Conservation (phyloP, 2,329 filamentous ascomycete genomes). For the Exophiala spinifera region DNA sequence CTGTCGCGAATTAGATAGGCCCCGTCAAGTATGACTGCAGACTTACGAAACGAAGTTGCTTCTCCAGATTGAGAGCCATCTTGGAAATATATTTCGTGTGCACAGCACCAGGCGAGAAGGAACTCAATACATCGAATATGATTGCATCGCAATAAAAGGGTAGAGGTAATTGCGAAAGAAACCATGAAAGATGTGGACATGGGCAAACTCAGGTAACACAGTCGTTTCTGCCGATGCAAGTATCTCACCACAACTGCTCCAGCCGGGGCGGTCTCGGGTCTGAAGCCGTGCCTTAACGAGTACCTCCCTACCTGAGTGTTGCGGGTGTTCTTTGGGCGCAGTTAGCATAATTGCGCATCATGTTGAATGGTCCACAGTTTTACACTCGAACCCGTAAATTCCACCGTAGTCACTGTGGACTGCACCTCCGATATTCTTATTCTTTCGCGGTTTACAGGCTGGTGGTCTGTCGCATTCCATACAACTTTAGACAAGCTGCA, state of each 20-base stretch:
- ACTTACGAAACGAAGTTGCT: slow-evolving; percentile 64
- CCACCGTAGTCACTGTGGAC: not conserved
- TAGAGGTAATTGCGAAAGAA: too few relatives aligned
- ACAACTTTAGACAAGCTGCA: too few relatives aligned
- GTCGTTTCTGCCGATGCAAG: not conserved
- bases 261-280: not conserved
- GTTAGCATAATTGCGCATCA: not conserved
- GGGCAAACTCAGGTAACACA: not conserved
- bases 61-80: slow-evolving; percentile 57
- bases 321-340: not conserved
- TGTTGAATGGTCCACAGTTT: not conserved
- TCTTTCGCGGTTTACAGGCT: not conserved
- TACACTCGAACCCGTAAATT: not conserved
- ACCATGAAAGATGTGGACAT: not conserved
- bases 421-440: not conserved
- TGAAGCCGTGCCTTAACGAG: too few relatives aligned
- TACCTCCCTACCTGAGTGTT: too few relatives aligned
- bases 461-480: not conserved
- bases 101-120: not conserved
- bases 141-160: not conserved
- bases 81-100: not conserved
- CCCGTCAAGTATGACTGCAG: slow-evolving; percentile 9
- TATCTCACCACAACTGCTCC: not conserved
- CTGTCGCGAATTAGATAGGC: slow-evolving; percentile 38
- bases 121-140: slow-evolving; percentile 11